Evolutionary conservation across 176 grass and related monocot genomes (phyloP).

Genomic region (Musa troglodytarum): DNA sequence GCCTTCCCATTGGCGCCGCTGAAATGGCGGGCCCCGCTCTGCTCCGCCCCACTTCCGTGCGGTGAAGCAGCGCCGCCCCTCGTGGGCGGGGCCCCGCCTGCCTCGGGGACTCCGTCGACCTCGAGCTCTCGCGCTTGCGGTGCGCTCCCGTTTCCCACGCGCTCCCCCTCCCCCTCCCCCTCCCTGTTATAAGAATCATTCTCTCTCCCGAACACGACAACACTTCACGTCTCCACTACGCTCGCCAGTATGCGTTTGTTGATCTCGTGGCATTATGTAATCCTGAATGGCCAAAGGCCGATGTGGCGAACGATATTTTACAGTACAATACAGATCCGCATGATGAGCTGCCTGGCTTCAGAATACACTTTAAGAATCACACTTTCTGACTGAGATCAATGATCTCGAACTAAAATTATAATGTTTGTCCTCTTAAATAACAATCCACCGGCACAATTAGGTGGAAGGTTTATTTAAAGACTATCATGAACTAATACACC

Average conservation of each 20-base stretch:
- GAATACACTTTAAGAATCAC: no score
- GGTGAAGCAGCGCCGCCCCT: neutral
- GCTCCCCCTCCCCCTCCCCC: no score
- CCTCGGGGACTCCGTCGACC: neutral
- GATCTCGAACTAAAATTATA: no score
- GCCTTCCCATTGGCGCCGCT: neutral
- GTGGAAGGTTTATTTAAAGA: neutral
- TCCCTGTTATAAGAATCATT: neutral
- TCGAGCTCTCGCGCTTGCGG: no score
- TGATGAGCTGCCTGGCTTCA: no score
- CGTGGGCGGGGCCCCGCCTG: neutral
- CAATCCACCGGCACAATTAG: neutral
- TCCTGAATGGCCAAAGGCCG: neutral
- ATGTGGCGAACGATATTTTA: neutral
- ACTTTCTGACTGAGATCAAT: no score
- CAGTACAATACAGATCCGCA: no score
- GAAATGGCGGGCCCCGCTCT: no score
- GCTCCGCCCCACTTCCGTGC: neutral
- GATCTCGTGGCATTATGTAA: no score
- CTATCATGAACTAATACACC: neutral
- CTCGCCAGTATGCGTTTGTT: neutral
- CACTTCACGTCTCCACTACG: neutral
- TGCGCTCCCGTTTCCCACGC: no score
- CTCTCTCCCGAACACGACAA: neutral
- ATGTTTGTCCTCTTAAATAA: no score